phyloP scores from a whole-genome alignment of 2,329 filamentous ascomycete genomes.

The Epichloe aotearoae region DNA sequence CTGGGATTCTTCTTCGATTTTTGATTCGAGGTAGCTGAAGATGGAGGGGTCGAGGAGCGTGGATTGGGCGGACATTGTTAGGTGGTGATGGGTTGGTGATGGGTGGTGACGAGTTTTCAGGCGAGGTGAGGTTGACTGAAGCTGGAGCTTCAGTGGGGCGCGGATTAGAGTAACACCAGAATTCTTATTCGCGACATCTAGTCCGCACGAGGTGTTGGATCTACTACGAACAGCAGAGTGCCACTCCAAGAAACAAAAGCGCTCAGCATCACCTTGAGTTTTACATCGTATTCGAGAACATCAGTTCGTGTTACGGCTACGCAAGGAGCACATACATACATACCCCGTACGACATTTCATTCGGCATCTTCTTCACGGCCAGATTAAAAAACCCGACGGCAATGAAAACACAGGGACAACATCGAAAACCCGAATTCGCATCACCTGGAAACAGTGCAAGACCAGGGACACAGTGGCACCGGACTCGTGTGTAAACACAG shows the following conservation, averaged over 20 bases:
- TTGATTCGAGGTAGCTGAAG: conserved; percentile 75
- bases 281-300: too few relatives aligned
- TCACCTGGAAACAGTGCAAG: conserved; percentile 29
- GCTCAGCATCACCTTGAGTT: too few relatives aligned
- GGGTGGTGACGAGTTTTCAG: conserved; percentile 4
- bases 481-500: conserved; percentile 26
- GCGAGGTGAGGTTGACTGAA: neutral
- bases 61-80: conserved; percentile 20
- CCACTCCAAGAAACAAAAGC: neutral
- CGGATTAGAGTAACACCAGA: neutral
- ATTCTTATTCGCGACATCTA: too few relatives aligned
- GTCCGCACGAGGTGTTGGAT: neutral
- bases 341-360: too few relatives aligned
- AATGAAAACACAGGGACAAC: conserved; percentile 21
- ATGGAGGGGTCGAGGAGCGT: conserved; percentile 58
- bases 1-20: conserved; percentile 75
- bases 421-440: conserved; percentile 21
- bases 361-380: conserved; percentile 16
- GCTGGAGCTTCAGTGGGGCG: neutral
- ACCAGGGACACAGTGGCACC: conserved; percentile 26
- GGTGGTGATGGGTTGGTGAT: neutral
- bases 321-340: too few relatives aligned
- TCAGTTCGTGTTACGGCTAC: too few relatives aligned
- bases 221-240: neutral
- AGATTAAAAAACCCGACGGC: conserved; percentile 8